These are phyloP conservation scores for Paraphoma sp. DNA, from an alignment of 2,329 filamentous ascomycete species.

Conservation along the genomic window DNA sequence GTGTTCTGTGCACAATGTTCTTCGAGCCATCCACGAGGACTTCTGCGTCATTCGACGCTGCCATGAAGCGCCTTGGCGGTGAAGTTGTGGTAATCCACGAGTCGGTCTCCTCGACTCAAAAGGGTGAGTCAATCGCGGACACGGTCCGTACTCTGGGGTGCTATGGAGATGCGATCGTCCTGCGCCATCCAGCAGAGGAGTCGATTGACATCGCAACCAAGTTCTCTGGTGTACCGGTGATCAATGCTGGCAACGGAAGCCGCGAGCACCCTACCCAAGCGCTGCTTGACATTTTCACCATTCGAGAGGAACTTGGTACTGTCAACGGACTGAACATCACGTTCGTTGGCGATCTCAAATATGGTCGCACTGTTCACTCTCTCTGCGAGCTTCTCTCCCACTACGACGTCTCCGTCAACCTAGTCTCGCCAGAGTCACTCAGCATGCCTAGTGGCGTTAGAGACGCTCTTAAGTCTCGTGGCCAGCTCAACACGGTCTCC, in stretches of 20 bases:
- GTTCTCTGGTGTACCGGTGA: constrained; percentile 87
- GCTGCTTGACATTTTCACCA: constrained; percentile 97
- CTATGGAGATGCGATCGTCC: constrained; percentile 94
- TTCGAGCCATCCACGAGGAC: constrained; percentile 97
- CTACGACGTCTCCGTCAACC: constrained; percentile 93
- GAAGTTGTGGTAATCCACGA: constrained; percentile 83
- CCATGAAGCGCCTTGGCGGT: constrained; percentile 97
- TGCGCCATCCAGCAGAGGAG: constrained; percentile 85
- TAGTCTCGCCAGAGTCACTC: constrained; percentile 83
- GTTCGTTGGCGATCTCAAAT: constrained; percentile 90
- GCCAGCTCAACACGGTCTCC: constrained; percentile 78
- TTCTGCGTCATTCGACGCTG: constrained; percentile 93
- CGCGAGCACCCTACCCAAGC: constrained; percentile 97
- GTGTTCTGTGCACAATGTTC: constrained; percentile 90
- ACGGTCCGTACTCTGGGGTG: constrained; percentile 91
- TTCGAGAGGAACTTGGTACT: constrained; percentile 94
- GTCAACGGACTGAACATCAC: constrained; percentile 96
- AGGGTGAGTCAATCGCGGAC: constrained; percentile 93
- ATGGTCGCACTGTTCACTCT: constrained; percentile 94
- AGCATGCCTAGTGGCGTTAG: constrained; percentile 77
- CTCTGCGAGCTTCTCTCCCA: constrained; percentile 91
- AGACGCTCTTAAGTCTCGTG: constrained; percentile 72
- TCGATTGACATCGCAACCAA: constrained; percentile 84
- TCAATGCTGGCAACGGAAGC: constrained; percentile 96
- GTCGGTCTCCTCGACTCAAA: constrained; percentile 84